Conservation (phyloP, 2,329 filamentous ascomycete species). For the Ophiocordyceps polyrhachis-furcata region DNA sequence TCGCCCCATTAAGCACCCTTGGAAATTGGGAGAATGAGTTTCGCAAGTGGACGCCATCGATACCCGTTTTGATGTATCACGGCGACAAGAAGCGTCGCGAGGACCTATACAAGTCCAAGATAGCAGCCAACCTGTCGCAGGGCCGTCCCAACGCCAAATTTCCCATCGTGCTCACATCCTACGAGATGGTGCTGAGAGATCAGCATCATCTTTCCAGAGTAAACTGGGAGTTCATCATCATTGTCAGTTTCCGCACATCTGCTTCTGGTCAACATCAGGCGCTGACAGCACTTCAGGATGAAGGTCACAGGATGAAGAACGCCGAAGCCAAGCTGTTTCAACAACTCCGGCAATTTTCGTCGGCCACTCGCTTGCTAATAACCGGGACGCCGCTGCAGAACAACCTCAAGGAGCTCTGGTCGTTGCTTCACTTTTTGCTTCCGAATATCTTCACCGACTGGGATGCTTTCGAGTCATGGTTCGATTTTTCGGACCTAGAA, state of each 20-base stretch:
- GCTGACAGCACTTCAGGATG: constrained; percentile 39
- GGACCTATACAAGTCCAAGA: constrained; percentile 49
- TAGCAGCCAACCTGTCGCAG: constrained; percentile 49
- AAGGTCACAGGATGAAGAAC: constrained; percentile 95
- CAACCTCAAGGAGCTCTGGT: constrained; percentile 90
- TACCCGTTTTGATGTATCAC: constrained; percentile 83
- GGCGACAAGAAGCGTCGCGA: constrained; percentile 64
- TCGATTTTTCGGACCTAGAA: constrained; percentile 84
- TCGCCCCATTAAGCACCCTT: constrained; percentile 76
- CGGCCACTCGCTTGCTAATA: constrained; percentile 77
- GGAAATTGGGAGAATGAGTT: constrained; percentile 97
- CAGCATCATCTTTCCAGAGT: constrained; percentile 64
- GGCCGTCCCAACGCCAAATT: constrained; percentile 47
- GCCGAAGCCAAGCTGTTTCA: constrained; percentile 83
- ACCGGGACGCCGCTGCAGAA: constrained; percentile 93
- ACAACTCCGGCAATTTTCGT: constrained; percentile 73
- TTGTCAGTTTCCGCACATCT: constrained; percentile 31
- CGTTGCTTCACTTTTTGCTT: constrained; percentile 77
- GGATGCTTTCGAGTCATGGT: constrained; percentile 88
- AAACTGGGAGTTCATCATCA: constrained; percentile 95
- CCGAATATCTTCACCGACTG: constrained; percentile 87
- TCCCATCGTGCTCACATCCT: constrained; percentile 83
- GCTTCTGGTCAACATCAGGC: fast-evolving
- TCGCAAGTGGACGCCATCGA: constrained; percentile 68
- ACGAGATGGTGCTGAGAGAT: constrained; percentile 91